Base-by-base conservation (phyloP, 176 grass and related monocot genomes). In the Oryza glumipatula region DNA sequence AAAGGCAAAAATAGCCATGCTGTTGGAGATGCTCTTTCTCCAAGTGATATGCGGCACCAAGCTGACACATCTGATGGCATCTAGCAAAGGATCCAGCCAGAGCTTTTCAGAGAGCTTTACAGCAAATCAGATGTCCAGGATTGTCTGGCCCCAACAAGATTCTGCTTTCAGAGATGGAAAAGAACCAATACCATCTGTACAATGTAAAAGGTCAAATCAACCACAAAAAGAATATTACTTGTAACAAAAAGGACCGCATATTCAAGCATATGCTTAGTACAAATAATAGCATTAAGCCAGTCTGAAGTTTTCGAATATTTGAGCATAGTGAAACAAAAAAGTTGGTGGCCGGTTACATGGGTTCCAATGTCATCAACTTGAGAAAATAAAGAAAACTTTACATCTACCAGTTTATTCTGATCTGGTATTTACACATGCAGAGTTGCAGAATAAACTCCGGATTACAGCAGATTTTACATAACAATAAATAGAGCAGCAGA, bases 361-460 rank as follows among this genome's bases (percentile, higher is more conserved):
- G 72, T 33, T 56, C 67, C 67, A 78, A 68, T 22, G 22, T 26
- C 65, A 38, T 17, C 72, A 67, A 73, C 78, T 86, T 16, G 56
- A 5, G 15, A 52, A 6, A 14, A 65, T 46, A 11, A 43, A 22
- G 58, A 35, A 44, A 48, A 36, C 46, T 74, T 78, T 84, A 84
- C 83, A 75, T 66, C 11, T 33, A 83, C 61, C 61, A 41, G 77
- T 80, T 85, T 67, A 68, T 80, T 67, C 69, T 24, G 21, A 30
- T 12, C 23, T 78, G 68, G 46, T 84, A 91, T 83, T 80, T 80
- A 85, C 72, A 87, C 30, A 74, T 35, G 63, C 23, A 82, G 68
- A 85, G 74, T 68, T 64, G 82, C 56, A 74, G 15, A 70, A 88
- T 63, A 68, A 24, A 67, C 38, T 85, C n/a, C 39, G 30, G 22